Base-by-base conservation (phyloP, 805 yeast species). In the Saccharomycopsis sp. region DNA sequence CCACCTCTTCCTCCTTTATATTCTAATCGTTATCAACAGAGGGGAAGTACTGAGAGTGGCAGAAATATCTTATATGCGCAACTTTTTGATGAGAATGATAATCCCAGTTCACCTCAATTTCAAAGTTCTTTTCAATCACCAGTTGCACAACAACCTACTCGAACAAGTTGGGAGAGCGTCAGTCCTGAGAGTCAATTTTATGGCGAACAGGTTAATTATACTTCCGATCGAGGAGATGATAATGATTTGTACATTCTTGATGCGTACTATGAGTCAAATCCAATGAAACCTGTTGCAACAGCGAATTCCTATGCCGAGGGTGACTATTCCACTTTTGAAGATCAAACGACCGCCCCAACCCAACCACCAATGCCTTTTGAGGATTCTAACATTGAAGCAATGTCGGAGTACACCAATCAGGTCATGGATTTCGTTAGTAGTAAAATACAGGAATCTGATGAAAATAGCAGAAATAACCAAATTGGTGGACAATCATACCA, bases 391-490 rank as follows among this genome's bases (percentile, higher is more conserved):
- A 39, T 39, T 4, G 35, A 39, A 14, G 42, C 33, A 4, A 23
- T 39, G 35, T 14, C 17, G 8, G 42, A 39, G 8, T 39, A 39
- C 19, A 39, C 42, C 6, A 39, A 39, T n/a, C 42, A 39, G 17
- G 42, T 39, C 21, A 39, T 39, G 4, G 23, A 28, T 28, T 29
- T 27, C 20, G 42, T 39, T 8, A 28, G 17, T 20, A 31, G 19
- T 20, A 31, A 31, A 17, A 6, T 11, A n/a, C n/a, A 34, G 14
- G 13, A 31, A 31, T 6, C 35, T 13, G 7, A 31, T 31, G 17
- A 13, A 13, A 7, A n/a, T 7, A 14, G 7, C 14, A 31, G 35
- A n/a, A 14, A 13, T 31, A 13, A 31, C 17, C 17, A 31, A 6
- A 31, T 17, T 6, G 35, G n/a, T n/a, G n/a, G n/a, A n/a, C n/a